Percentiles rank a stretch among this genome's conserved stretches.
phyloP scores from a whole-genome alignment of 129 eudicot genomes.

The Smallanthus sonchifolius region DNA sequence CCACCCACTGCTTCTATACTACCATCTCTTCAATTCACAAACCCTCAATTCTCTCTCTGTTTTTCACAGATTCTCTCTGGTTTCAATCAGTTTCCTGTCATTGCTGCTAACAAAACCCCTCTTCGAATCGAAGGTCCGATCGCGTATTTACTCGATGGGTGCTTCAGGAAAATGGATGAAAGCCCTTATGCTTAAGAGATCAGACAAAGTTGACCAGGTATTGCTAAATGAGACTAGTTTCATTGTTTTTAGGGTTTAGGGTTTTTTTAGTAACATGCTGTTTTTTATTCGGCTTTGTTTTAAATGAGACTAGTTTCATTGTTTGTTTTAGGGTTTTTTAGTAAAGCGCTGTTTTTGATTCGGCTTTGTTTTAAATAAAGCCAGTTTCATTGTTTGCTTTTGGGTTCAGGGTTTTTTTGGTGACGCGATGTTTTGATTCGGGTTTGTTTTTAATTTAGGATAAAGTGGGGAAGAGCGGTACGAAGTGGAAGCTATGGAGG shows the following conservation, averaged over 20 bases:
- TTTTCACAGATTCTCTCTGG: not conserved
- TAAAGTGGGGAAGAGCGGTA: constrained; percentile 46
- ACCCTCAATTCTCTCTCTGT: not conserved
- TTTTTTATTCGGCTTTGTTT: not conserved
- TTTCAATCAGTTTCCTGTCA: not conserved
- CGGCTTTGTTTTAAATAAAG: not conserved
- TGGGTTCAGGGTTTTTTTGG: not conserved
- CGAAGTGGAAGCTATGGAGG: constrained; percentile 92
- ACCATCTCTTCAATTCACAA: not conserved
- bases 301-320: not conserved
- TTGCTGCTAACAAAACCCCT: not conserved
- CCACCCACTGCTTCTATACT: not conserved
- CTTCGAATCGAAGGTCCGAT: not conserved
- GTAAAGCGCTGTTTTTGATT: not conserved
- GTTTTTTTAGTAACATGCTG: not conserved
- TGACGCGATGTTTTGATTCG: not conserved
- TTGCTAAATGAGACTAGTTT: not conserved
- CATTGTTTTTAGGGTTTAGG: not conserved
- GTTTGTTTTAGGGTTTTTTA: not conserved
- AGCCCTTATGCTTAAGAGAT: constrained; percentile 61
- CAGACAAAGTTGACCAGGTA: constrained; percentile 69
- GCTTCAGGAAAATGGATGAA: constrained; percentile 96
- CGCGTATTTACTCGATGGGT: constrained; percentile 42
- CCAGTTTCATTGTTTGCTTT: not conserved
- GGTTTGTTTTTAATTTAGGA: constrained; percentile 39